These are phyloP conservation scores for Bacterosira constricta DNA, from an alignment of 108 stramenopile genomes.

Conservation along the genomic window DNA sequence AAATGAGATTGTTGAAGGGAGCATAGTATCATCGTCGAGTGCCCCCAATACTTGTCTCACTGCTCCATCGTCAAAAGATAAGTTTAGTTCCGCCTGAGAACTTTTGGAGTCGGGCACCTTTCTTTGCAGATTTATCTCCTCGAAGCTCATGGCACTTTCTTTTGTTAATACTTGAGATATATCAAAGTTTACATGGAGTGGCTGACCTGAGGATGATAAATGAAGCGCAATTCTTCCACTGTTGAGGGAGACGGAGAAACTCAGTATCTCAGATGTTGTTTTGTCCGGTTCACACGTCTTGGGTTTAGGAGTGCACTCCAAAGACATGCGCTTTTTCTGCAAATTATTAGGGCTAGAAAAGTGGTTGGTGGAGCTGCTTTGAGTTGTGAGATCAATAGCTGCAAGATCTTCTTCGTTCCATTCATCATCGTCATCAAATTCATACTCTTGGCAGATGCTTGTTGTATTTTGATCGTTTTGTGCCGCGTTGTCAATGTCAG, in stretches of 20 bases:
- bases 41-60: conserved; percentile 28
- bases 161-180: conserved; percentile 52
- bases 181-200: conserved; percentile 61
- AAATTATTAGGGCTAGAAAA: background rate
- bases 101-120: background rate
- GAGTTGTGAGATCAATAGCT: conserved; percentile 15
- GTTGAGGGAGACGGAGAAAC: conserved; percentile 67
- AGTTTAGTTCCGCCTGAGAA: background rate
- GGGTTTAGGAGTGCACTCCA: too few relatives aligned
- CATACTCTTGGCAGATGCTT: background rate
- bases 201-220: conserved; percentile 21
- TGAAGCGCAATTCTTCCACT: conserved; percentile 67
- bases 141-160: conserved; percentile 40
- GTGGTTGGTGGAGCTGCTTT: conserved; percentile 3
- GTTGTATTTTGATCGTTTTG: too few relatives aligned
- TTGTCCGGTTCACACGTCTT: background rate
- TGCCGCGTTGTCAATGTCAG: background rate
- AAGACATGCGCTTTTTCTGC: background rate
- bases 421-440: conserved; percentile 8
- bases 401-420: conserved; percentile 7
- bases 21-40: conserved; percentile 3
- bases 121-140: conserved; percentile 36
- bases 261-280: conserved; percentile 16
- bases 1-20: background rate
- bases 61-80: conserved; percentile 41